Conservation (phyloP, 2,329 filamentous ascomycete species). For the Beauveria sp. region DNA sequence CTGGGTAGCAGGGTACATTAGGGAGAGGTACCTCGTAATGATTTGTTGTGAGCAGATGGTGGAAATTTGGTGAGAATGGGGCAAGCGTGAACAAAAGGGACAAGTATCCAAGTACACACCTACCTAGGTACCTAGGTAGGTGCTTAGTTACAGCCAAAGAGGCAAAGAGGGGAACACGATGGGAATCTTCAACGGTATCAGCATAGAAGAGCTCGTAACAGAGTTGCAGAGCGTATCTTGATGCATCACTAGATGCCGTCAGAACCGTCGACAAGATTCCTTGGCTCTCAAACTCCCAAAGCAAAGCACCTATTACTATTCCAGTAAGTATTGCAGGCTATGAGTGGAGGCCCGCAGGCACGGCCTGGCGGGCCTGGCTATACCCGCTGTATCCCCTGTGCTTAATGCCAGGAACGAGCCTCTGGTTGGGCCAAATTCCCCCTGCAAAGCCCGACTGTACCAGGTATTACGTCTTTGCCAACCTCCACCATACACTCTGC, state of each 20-base stretch:
- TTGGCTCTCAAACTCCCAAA: neutral
- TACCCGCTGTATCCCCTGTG: conserved; percentile 3
- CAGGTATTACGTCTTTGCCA: neutral
- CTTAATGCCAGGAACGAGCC: neutral
- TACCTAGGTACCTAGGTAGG: too few relatives aligned
- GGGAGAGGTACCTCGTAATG: neutral
- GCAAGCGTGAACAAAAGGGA: too few relatives aligned
- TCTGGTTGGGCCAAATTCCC: neutral
- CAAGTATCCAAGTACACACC: too few relatives aligned
- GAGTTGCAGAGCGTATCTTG: too few relatives aligned
- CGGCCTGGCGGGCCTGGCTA: neutral
- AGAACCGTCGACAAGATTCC: neutral
- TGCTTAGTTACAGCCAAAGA: too few relatives aligned
- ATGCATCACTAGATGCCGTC: neutral
- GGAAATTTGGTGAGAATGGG: neutral
- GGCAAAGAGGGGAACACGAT: too few relatives aligned
- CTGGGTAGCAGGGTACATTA: neutral
- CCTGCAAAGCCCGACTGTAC: neutral
- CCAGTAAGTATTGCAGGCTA: too few relatives aligned
- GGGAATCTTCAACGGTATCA: too few relatives aligned
- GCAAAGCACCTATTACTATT: neutral
- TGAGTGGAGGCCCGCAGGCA: too few relatives aligned
- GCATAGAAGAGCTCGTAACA: too few relatives aligned
- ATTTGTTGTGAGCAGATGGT: neutral
- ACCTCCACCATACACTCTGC: neutral